Percentiles rank a stretch among this genome's conserved stretches.
phyloP scores from a whole-genome alignment of 2,329 filamentous ascomycete genomes.

The Penicillium sumatraense region DNA sequence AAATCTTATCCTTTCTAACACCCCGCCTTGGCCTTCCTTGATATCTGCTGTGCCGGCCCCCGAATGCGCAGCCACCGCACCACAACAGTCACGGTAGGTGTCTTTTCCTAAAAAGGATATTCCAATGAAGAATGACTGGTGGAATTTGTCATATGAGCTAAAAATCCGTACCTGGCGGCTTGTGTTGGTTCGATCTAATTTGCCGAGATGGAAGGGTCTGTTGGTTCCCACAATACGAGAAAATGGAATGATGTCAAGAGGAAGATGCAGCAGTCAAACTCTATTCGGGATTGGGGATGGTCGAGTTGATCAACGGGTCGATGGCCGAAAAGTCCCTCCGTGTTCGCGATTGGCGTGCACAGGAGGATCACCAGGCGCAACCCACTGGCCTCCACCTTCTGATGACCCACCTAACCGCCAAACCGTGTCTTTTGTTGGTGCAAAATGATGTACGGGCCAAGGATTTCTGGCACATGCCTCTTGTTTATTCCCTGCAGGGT shows the following conservation, averaged over 20 bases:
- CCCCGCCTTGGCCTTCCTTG: constrained; percentile 1
- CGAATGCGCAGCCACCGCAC: constrained; percentile 2
- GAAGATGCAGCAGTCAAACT: constrained; percentile 9
- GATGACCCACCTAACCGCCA: constrained; percentile 36
- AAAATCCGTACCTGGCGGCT: constrained; percentile 12
- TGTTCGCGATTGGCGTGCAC: constrained; percentile 6
- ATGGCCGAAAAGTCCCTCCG: constrained; percentile 5
- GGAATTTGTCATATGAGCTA: constrained; percentile 13
- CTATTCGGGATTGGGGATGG: constrained; percentile 11
- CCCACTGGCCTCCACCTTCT: constrained; percentile 20
- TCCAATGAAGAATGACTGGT: constrained; percentile 1
- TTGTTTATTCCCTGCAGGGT: constrained; percentile 20
- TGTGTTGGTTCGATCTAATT: constrained; percentile 12
- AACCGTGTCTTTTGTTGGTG: constrained; percentile 30
- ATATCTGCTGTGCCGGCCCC: constrained; percentile 13
- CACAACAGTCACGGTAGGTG: constrained; percentile 14
- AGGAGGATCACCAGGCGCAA: constrained; percentile 18
- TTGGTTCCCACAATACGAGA: constrained; percentile 12
- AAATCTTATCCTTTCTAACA: background rate
- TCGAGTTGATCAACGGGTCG: constrained; percentile 14
- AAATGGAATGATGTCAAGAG: constrained; percentile 22
- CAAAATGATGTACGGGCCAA: constrained; percentile 20
- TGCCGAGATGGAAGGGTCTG: constrained; percentile 1
- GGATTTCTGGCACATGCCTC: constrained; percentile 14
- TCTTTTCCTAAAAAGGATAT: constrained; percentile 4